A percentile compares a stretch with the other conserved stretches of the same genome.
These are phyloP conservation scores for Moringa oleifera DNA, from an alignment of 345 rosid genomes.

Conservation along the genomic window DNA sequence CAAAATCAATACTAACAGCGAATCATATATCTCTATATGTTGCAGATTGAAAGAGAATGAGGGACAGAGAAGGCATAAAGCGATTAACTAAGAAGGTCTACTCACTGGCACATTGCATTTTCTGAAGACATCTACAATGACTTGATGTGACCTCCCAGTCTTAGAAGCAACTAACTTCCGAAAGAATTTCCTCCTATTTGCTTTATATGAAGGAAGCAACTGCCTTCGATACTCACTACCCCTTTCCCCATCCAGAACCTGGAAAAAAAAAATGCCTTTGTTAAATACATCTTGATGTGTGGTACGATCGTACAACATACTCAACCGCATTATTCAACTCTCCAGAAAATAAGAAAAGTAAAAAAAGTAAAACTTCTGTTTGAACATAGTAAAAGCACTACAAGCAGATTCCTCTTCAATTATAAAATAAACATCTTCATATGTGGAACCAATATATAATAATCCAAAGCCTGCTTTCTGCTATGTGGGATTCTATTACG, in stretches of 20 bases:
- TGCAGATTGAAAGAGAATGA: background rate
- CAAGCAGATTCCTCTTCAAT: background rate
- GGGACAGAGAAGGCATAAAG: background rate
- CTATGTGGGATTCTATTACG: background rate
- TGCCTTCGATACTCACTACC: constrained; percentile 60
- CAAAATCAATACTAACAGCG: too few relatives aligned
- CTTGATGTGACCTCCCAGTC: constrained; percentile 38
- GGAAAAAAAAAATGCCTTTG: constrained; percentile 6
- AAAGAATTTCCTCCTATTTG: constrained; percentile 51
- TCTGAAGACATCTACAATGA: constrained; percentile 50
- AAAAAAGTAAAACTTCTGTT: background rate
- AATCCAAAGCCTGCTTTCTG: background rate
- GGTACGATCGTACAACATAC: background rate
- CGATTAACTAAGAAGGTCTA: constrained; percentile 16
- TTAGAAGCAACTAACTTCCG: constrained; percentile 23
- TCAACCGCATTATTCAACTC: background rate
- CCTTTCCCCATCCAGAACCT: constrained; percentile 88
- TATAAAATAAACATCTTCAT: too few relatives aligned
- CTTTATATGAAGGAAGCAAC: constrained; percentile 82
- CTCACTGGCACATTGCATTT: constrained; percentile 87
- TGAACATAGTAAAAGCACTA: background rate
- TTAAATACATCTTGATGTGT: background rate
- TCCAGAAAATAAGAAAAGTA: background rate
- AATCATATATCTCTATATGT: too few relatives aligned
- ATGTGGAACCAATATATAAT: too few relatives aligned